Evolutionary conservation across 768 basidiomycete genomes (phyloP).

Genomic region (Boletales sp.): DNA sequence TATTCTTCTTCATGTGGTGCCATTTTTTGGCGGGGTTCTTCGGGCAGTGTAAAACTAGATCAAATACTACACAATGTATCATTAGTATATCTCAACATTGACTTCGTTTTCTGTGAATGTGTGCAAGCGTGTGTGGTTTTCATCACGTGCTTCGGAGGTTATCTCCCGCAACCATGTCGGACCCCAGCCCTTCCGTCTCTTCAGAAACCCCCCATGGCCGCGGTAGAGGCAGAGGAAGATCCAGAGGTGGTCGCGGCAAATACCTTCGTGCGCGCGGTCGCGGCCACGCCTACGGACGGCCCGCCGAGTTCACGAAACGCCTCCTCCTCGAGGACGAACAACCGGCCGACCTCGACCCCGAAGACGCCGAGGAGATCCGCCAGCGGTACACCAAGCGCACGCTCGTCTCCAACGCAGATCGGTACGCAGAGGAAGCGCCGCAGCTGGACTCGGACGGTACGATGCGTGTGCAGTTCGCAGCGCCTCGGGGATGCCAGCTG

Average conservation of each 20-base stretch:
- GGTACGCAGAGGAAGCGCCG: constrained; percentile 68
- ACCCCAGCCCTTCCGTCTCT: constrained; percentile 8
- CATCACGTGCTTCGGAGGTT: no score
- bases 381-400: constrained; percentile 55
- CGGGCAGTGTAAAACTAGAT: background rate
- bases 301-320: constrained; percentile 62
- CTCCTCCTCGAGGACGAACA: constrained; percentile 60
- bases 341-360: constrained; percentile 29
- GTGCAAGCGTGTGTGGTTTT: no score
- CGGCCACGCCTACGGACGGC: constrained; percentile 55
- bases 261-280: constrained; percentile 69
- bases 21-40: constrained; percentile 2
- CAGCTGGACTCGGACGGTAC: constrained; percentile 70
- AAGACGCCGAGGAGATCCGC: constrained; percentile 45
- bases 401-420: constrained; percentile 67
- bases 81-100: constrained; percentile 1
- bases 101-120: no score
- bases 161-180: constrained; percentile 2
- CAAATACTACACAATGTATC: constrained; percentile 10
- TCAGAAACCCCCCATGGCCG: constrained; percentile 30
- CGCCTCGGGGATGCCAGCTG: background rate
- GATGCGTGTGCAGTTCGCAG: background rate
- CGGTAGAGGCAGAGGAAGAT: constrained; percentile 50
- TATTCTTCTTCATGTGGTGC: constrained; percentile 8
- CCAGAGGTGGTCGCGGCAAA: constrained; percentile 70